Evolutionary conservation across 2,329 filamentous ascomycete species (phyloP).

Genomic region (Venturia effusa): DNA sequence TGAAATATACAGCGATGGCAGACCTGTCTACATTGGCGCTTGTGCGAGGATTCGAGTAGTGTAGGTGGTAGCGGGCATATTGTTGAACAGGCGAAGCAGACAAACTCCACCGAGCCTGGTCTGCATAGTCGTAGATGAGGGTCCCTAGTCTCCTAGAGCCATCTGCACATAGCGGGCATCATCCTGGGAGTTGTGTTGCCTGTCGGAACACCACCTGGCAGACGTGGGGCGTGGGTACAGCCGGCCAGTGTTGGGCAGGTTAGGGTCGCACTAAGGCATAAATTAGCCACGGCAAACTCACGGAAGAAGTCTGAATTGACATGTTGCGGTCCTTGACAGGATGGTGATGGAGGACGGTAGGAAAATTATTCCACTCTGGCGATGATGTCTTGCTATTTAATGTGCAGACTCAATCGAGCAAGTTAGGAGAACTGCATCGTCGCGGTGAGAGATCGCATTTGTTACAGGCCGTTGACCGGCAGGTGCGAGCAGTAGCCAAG

Average conservation of each 20-base stretch:
- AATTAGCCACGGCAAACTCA: not conserved
- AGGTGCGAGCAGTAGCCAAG: not conserved
- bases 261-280: not conserved
- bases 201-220: not conserved
- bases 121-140: not conserved
- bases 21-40: too few relatives aligned
- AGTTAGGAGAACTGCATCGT: not conserved
- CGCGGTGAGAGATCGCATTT: not conserved
- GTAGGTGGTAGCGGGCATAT: not conserved
- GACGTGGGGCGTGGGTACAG: not conserved
- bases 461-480: not conserved
- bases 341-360: too few relatives aligned
- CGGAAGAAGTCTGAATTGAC: too few relatives aligned
- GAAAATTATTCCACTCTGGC: not conserved
- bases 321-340: too few relatives aligned
- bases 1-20: too few relatives aligned
- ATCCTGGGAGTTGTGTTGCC: not conserved
- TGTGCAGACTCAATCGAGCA: not conserved
- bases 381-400: not conserved
- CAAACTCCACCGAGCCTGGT: not conserved
- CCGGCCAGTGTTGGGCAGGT: not conserved
- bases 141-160: not conserved
- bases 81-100: not conserved
- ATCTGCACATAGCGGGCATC: not conserved
- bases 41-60: not conserved